Conservation (phyloP, 83 land plant species). For the Picea engelmannii region DNA sequence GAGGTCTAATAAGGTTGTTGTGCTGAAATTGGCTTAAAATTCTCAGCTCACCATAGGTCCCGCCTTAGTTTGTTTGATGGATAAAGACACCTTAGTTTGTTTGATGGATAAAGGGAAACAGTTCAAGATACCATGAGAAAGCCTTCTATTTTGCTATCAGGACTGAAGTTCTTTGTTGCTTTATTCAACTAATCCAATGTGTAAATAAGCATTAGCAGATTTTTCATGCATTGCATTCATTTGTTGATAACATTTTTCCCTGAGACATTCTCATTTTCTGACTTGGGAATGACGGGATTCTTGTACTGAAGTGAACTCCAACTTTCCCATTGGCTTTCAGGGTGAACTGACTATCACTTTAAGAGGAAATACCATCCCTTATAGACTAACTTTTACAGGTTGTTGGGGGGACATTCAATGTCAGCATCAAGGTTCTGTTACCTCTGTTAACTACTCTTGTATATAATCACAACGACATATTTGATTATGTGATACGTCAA, state of each 20-base stretch:
- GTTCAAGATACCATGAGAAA: constrained; percentile 55
- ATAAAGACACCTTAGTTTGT: constrained; percentile 22
- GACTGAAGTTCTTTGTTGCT: constrained; percentile 52
- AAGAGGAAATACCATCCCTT: no score
- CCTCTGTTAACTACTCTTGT: background rate
- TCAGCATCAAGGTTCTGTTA: no score
- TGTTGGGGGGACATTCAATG: no score
- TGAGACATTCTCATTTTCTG: background rate
- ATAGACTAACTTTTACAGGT: no score
- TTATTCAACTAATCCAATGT: constrained; percentile 37
- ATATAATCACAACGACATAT: no score
- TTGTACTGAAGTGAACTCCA: background rate
- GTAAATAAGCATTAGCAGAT: constrained; percentile 18
- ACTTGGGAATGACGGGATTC: background rate
- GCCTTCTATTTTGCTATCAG: constrained; percentile 33
- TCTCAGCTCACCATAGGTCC: constrained; percentile 42
- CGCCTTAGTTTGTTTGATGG: constrained; percentile 34
- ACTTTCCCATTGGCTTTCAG: background rate
- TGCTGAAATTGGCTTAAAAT: constrained; percentile 27
- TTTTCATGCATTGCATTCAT: background rate
- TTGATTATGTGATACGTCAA: no score
- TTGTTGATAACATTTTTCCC: background rate
- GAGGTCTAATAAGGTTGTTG: constrained; percentile 27
- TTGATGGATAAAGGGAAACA: constrained; percentile 54
- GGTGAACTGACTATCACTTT: no score